A percentile compares a stretch with the other conserved stretches of the same genome.
Conservation (phyloP, 257 asterid species). For the Paraleonurus japonicus region DNA sequence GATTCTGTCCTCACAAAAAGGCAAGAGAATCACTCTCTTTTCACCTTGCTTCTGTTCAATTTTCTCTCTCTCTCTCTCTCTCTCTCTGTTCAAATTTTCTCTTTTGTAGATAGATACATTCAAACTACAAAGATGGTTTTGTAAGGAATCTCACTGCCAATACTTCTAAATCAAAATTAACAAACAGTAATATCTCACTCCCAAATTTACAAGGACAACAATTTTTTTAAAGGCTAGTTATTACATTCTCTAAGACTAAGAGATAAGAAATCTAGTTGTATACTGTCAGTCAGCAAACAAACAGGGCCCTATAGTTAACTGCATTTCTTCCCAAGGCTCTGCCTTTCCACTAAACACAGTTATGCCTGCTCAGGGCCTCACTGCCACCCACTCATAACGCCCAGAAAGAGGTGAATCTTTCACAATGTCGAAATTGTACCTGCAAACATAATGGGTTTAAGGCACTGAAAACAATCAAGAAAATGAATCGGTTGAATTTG, state of each 20-base stretch:
- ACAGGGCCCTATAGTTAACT: neutral
- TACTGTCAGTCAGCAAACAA: constrained; percentile 29
- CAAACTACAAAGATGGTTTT: neutral
- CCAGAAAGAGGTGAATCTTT: constrained; percentile 60
- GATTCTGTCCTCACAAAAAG: constrained; percentile 16
- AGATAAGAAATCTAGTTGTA: constrained; percentile 13
- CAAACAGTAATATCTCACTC: neutral
- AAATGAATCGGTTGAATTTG: neutral
- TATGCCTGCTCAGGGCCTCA: constrained; percentile 27
- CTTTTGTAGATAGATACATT: neutral
- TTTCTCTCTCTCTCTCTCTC: neutral
- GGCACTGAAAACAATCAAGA: neutral
- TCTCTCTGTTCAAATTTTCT: neutral
- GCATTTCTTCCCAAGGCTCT: constrained; percentile 16
- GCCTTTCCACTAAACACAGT: neutral
- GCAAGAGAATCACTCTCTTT: neutral
- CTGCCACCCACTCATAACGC: constrained; percentile 65
- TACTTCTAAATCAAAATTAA: neutral
- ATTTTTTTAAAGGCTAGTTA: constrained; percentile 14
- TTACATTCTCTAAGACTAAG: constrained; percentile 19
- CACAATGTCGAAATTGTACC: constrained; percentile 63
- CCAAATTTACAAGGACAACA: constrained; percentile 27
- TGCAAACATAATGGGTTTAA: constrained; percentile 12
- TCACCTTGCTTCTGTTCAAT: neutral
- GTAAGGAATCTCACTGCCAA: neutral